A percentile compares a stretch with the other conserved stretches of the same genome.
phyloP scores from a whole-genome alignment of 257 asterid species.

The Marsdenia floribunda region DNA sequence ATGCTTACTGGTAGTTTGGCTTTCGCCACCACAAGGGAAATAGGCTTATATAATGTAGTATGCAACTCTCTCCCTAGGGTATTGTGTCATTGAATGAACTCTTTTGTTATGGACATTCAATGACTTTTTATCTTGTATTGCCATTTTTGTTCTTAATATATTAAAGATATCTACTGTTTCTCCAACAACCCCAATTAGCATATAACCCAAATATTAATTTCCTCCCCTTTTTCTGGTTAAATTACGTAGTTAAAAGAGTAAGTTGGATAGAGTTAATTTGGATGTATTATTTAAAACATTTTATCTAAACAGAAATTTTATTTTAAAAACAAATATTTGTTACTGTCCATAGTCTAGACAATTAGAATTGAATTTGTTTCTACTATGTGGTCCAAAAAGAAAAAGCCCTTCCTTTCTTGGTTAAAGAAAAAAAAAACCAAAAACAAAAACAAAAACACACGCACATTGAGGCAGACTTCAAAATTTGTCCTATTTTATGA shows the following conservation, averaged over 20 bases:
- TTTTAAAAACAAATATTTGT: too few relatives aligned
- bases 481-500: slow-evolving; percentile 4
- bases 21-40: background rate
- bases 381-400: background rate
- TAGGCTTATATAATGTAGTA: background rate
- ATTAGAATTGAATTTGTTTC: background rate
- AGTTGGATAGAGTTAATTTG: too few relatives aligned
- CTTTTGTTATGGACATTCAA: slow-evolving; percentile 2
- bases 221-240: too few relatives aligned
- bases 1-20: background rate
- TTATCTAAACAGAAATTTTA: too few relatives aligned
- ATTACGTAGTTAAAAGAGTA: too few relatives aligned
- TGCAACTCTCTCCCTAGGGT: background rate
- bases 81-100: background rate
- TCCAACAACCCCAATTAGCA: too few relatives aligned
- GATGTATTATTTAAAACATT: too few relatives aligned
- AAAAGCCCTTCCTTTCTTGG: too few relatives aligned
- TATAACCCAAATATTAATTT: too few relatives aligned
- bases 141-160: background rate
- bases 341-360: too few relatives aligned
- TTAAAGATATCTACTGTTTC: too few relatives aligned
- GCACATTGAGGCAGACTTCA: background rate
- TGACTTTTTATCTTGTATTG: background rate
- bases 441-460: background rate
- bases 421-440: too few relatives aligned